Base-by-base conservation (phyloP, 2,329 filamentous ascomycete genomes). In the Sclerotinia subarctica region DNA sequence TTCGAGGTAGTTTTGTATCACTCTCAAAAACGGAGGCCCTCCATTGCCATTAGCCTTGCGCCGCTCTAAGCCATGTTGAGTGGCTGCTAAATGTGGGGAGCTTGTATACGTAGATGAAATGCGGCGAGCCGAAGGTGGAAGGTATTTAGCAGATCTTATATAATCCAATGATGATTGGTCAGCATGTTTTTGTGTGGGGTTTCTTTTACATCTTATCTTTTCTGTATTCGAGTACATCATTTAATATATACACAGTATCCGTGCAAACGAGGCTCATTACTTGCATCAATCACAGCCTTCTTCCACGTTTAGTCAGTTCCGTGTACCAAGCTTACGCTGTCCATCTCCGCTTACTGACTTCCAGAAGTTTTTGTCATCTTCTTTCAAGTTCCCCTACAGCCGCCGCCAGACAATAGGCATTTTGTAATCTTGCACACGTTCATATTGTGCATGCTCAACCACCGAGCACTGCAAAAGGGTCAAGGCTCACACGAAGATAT, bases 1-100 rank as follows among this genome's bases (percentile, higher is more conserved):
- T 29, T 17, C 44, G 35, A 60, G 44, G 46, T 51, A 19, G 21
- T 62, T 62, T 62, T 62, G 58, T 62, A 62, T 60, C 24, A n/a
- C 21, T 35, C n/a, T 51, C 44, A 51, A 24, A 24, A 24, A 35
- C 15, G 58, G 46, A 62, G 58, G 58, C 46, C 58, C 58, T 62
- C 44, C 58, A 62, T 62, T 62, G 19, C 32, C 44, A 24, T 62
- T 17, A 49, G 13, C 44, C 57, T 6, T 60, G 29, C 29, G 53
- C 57, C 13, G 13, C 58, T 13, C 10, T 17, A 17, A 35, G 19
- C 58, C 58, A 49, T n/a, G 35, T 42, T 42, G 3, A n/a, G 29
- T 35, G 19, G 53, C 29, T 32, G 53, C 29, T 21, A 54, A 35
- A 21, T 54, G 29, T 35, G 29, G 19, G 17, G 21, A 38, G 7